Percentiles rank a stretch among this genome's conserved stretches.
Conservation (phyloP, 345 rosid genomes). For the Aquilaria yunnanensis region DNA sequence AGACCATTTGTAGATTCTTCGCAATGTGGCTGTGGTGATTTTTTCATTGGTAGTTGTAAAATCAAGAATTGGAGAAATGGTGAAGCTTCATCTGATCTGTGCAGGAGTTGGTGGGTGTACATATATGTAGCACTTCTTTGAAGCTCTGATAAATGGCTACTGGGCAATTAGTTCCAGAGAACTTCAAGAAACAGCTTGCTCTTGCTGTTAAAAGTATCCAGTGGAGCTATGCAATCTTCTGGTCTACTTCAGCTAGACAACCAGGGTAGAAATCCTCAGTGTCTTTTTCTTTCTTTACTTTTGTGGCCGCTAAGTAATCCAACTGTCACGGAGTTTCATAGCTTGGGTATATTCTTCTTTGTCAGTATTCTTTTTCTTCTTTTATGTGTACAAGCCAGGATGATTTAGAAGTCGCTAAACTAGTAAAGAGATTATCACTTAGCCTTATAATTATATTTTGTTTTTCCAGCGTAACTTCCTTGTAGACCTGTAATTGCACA, state of each 20-base stretch:
- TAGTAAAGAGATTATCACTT: no score
- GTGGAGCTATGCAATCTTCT: conserved; percentile 94
- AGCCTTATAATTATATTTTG: no score
- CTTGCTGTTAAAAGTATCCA: conserved; percentile 76
- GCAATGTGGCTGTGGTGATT: not conserved
- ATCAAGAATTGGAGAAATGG: not conserved
- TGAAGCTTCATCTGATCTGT: conserved; percentile 12
- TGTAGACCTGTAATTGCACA: no score
- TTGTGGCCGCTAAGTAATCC: not conserved
- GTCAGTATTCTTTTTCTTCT: not conserved
- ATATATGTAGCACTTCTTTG: not conserved
- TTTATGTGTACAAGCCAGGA: not conserved
- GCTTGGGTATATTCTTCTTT: not conserved
- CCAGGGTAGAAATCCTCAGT: conserved; percentile 50
- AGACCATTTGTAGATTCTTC: no score
- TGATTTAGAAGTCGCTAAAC: no score
- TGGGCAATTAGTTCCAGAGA: conserved; percentile 32
- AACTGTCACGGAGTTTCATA: not conserved
- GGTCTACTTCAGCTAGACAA: conserved; percentile 73
- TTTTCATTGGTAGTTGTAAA: conserved; percentile 2
- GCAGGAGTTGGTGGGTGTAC: not conserved
- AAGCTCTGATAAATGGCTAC: conserved; percentile 23
- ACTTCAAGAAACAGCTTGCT: conserved; percentile 72
- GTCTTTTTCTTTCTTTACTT: conserved; percentile 1
- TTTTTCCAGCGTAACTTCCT: not conserved